phyloP scores from a whole-genome alignment of 2,329 filamentous ascomycete genomes.

The Cercospora sojina region DNA sequence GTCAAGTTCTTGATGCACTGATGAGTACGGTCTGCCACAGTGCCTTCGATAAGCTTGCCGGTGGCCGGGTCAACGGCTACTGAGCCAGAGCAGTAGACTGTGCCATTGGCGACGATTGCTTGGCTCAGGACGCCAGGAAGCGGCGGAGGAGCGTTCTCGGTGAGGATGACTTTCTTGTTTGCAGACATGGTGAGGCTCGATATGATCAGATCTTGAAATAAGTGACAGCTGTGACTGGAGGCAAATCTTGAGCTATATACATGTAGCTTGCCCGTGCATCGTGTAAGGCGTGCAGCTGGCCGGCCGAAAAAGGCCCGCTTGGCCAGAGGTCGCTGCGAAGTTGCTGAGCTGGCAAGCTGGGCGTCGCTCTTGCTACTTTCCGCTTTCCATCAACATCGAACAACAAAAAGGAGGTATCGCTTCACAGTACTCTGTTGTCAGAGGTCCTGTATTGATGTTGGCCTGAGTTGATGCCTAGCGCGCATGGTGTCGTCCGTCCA shows the following conservation, averaged over 20 bases:
- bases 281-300: constrained; percentile 2
- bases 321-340: not conserved
- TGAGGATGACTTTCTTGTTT: constrained; percentile 33
- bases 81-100: constrained; percentile 69
- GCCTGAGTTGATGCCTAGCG: not conserved
- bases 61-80: constrained; percentile 60
- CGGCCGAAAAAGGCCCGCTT: constrained; percentile 5
- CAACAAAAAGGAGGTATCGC: not conserved
- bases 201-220: not conserved
- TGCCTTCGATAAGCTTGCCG: constrained; percentile 56
- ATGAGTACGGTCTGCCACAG: constrained; percentile 56
- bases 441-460: not conserved
- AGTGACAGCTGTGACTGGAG: not conserved
- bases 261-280: not conserved
- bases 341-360: not conserved
- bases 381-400: not conserved
- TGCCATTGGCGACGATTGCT: constrained; percentile 53
- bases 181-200: constrained; percentile 21
- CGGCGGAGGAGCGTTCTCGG: constrained; percentile 32
- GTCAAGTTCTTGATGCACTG: constrained; percentile 60
- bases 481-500: not conserved
- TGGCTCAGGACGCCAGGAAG: constrained; percentile 35
- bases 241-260: not conserved
- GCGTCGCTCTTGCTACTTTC: not conserved
- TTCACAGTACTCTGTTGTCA: not conserved